Conservation (phyloP, 306 rosid genomes). For the Castanea mollissima region DNA sequence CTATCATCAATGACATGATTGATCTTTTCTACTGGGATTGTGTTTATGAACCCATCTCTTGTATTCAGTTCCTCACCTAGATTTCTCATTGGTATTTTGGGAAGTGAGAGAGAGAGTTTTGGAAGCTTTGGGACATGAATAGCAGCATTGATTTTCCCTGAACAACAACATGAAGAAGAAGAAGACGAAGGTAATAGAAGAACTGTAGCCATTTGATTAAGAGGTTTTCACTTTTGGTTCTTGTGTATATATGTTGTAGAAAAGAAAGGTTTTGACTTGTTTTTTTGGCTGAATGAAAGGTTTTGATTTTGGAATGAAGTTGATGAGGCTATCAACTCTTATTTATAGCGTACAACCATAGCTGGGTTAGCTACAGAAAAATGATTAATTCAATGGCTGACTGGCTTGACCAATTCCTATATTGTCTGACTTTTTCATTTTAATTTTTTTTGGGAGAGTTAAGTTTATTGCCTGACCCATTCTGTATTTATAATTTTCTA, state of each 20-base stretch:
- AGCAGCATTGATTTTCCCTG: conserved; percentile 39
- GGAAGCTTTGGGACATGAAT: conserved; percentile 53
- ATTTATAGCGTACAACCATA: too few relatives aligned
- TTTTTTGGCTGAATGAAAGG: too few relatives aligned
- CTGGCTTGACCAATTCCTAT: too few relatives aligned
- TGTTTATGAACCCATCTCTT: background rate
- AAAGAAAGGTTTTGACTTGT: background rate
- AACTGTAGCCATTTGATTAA: conserved; percentile 43
- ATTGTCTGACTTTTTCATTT: too few relatives aligned
- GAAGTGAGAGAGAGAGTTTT: background rate
- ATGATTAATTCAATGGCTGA: too few relatives aligned
- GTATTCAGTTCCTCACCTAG: too few relatives aligned
- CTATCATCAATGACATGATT: background rate
- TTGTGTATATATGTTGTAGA: background rate
- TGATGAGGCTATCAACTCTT: too few relatives aligned
- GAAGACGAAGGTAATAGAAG: conserved; percentile 21
- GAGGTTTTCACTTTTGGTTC: background rate
- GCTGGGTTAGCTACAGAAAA: too few relatives aligned
- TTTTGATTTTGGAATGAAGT: background rate
- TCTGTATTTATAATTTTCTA: too few relatives aligned
- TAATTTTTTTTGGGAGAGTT: too few relatives aligned
- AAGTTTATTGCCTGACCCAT: too few relatives aligned
- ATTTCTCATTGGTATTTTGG: background rate
- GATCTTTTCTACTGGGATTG: conserved; percentile 15
- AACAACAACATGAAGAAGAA: conserved; percentile 27